Base-by-base conservation (phyloP, 2,329 filamentous ascomycete genomes). In the Ilyonectria mors-panacis region DNA sequence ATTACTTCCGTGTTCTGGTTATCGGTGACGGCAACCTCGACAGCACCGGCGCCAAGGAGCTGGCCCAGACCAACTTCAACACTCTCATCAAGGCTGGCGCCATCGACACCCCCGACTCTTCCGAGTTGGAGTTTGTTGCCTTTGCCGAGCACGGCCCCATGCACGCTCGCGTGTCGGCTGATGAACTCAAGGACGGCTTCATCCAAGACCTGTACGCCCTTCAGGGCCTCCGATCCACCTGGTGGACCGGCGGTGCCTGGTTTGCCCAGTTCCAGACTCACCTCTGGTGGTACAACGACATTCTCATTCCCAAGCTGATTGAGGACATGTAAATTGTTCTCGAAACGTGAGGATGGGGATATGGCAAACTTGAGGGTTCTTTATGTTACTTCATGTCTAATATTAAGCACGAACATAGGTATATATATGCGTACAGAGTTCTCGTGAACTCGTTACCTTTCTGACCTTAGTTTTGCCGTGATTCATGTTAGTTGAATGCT, bases 211-310 rank as follows among this genome's bases (percentile, higher is more conserved):
- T 84, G 55, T 79, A 82, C 69, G 79, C 72, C 2, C 72, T 86
- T 30, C 84, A 86, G 72, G 84, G 84, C 0, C 66, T 79, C 17
- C 73, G 77, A 19, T 81, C 79, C n/a, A 86, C 84, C 0, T 86
- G 76, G 72, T 85, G 81, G 68, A 85, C 83, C 0, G 84, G 84
- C 1, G 78, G 79, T 15, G 79, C 83, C 5, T 84, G 76, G 60
- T 75, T 77, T 15, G 74, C 73, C 0, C 70, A 73, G 17, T 80
- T 79, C 66, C 74, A 76, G 56, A 78, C 77, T 13, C 68, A 77
- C n/a, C 61, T 80, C 8, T 80, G 79, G 79, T 75, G 78, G 66
- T 80, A 76, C 63, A 78, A 80, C 53, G 73, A 79, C 54, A 64
- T 73, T 15, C 68, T 74, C 26, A 35, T 73, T 51, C 70, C 70